Percentiles rank a stretch among this genome's conserved stretches.
These are phyloP conservation scores for Nymphaea thermarum DNA, from an alignment of 164 flowering plant genomes.

Conservation along the genomic window DNA sequence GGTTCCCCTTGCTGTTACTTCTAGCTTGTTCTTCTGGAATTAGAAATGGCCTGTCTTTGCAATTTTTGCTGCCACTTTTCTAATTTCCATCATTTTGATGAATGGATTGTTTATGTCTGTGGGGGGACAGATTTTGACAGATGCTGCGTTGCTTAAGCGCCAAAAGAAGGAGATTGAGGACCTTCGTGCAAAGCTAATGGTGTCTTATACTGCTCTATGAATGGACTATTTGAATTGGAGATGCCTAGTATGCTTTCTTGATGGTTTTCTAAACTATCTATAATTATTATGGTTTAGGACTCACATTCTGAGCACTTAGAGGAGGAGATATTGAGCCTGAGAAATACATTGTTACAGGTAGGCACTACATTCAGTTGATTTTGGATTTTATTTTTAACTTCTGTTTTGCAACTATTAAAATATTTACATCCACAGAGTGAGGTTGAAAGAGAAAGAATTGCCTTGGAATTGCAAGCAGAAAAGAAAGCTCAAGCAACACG, in stretches of 20 bases:
- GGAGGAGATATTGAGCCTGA: conserved; percentile 73
- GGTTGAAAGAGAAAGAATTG: conserved; percentile 85
- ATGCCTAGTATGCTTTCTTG: background rate
- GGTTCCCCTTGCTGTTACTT: background rate
- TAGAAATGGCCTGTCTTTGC: background rate
- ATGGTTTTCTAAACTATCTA: background rate
- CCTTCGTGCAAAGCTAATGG: conserved; percentile 86
- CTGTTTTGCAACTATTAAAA: background rate
- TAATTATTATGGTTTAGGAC: conserved; percentile 29
- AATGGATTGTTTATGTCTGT: background rate
- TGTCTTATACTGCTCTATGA: conserved; percentile 9
- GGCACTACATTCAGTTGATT: background rate
- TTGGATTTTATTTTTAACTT: background rate
- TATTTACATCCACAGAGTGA: conserved; percentile 46
- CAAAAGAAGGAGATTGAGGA: conserved; percentile 98
- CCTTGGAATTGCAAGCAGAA: conserved; percentile 90
- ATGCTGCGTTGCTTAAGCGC: conserved; percentile 95
- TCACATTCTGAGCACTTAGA: conserved; percentile 81
- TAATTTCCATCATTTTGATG: background rate
- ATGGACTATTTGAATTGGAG: background rate
- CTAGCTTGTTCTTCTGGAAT: background rate
- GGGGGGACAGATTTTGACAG: conserved; percentile 65
- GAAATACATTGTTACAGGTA: conserved; percentile 87
- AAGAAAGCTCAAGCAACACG: conserved; percentile 84
- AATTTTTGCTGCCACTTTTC: background rate